Evolutionary conservation across 1,284 basidiomycete species (phyloP).

Genomic region (Austropuccinia psidii): DNA sequence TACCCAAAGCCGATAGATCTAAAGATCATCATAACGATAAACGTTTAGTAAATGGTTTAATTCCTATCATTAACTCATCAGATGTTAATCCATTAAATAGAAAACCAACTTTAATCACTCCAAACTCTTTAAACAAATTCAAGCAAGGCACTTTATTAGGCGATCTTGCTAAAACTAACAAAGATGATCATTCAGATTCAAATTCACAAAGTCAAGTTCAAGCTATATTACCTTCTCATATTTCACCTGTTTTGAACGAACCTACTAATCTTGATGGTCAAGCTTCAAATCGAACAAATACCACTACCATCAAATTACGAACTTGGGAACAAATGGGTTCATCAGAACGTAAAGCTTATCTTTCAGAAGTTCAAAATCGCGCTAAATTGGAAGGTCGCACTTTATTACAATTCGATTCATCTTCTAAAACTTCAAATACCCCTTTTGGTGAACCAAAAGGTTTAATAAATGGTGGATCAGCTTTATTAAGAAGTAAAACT

Average conservation of each 20-base stretch:
- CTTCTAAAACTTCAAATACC: no score
- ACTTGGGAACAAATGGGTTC: conserved; percentile 36
- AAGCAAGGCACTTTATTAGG: conserved; percentile 25
- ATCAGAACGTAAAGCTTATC: conserved; percentile 21
- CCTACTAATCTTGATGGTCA: neutral
- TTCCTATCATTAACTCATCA: neutral
- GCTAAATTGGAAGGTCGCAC: conserved; percentile 31
- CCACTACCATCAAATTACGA: neutral
- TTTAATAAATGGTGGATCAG: no score
- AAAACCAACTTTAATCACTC: conserved; percentile 13
- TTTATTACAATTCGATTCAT: conserved; percentile 23
- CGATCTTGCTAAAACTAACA: neutral
- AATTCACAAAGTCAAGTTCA: neutral
- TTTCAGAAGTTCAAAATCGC: conserved; percentile 27
- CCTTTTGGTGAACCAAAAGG: no score
- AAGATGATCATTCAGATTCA: neutral
- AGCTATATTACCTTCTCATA: conserved; percentile 19
- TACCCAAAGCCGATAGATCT: no score
- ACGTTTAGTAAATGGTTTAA: no score
- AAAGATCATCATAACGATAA: no score
- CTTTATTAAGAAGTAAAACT: no score
- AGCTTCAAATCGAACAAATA: no score
- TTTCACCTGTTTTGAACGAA: neutral
- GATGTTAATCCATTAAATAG: no score
- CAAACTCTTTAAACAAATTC: neutral